Base-by-base conservation (phyloP, 2,329 filamentous ascomycete genomes). In the Cladosporium sp. region DNA sequence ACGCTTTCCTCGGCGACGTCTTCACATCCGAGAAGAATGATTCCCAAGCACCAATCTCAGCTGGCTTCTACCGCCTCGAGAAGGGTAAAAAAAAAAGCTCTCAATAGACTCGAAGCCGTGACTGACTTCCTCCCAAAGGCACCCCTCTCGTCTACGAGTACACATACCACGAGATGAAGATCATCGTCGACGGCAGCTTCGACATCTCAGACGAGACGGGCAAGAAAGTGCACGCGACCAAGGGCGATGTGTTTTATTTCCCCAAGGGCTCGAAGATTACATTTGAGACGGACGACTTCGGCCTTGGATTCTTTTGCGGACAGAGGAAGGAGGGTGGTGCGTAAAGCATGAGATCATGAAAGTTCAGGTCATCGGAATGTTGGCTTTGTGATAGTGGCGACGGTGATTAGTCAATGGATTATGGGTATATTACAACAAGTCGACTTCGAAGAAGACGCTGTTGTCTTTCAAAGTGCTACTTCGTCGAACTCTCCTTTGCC, bases 111-210 rank as follows among this genome's bases (percentile, higher is more conserved):
- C 15, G 39, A 8, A 24, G 13, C 20, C 13, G 9, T 28, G 42
- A 25, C 20, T 22, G 4, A 13, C 19, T 15, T 32, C 13, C 17
- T 12, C 35, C n/a, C 28, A 22, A 15, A 66, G 66, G 86, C 64
- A 83, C 83, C 3, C 83, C 84, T 1, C 78, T 89, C 17, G 83
- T 84, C 8, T 89, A 89, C 75, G 83, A 80, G 32, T 89, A 89
- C 73, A 83, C 78, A 39, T 89, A 88, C 72, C 81, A 89, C 66
- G 86, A 89, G 76, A 87, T 87, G 82, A 89, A 89, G 76, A 86
- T 89, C 68, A 85, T 89, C 62, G 73, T 89, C 9, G 85, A 88
- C 65, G 86, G 86, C 13, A 78, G 82, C 63, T 87, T 85, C 66
- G 80, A 83, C 60, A 87, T 89, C 65, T 77, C 76, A 28, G 86